Evolutionary conservation across 805 yeast species (phyloP).

Genomic region (Jamesozyma spencerorum): DNA sequence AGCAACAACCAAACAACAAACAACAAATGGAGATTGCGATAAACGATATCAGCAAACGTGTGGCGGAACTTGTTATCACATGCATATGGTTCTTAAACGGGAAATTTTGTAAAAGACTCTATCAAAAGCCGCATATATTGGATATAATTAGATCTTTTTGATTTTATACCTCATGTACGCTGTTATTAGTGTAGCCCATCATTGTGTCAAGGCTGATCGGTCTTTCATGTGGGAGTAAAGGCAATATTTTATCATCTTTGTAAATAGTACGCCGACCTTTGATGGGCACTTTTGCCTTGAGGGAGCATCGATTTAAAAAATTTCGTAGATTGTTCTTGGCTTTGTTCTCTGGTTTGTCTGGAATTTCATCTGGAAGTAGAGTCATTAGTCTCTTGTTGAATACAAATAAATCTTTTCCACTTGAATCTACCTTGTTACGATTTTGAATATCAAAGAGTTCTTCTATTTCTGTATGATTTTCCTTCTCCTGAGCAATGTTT

Average conservation of each 20-base stretch:
- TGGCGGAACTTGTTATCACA: no score
- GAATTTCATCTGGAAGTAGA: conserved; percentile 16
- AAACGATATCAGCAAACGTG: no score
- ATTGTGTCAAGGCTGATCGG: conserved; percentile 2
- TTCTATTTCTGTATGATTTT: neutral
- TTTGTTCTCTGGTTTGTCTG: conserved; percentile 15
- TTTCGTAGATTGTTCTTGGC: conserved; percentile 20
- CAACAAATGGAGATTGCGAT: no score
- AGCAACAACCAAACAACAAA: no score
- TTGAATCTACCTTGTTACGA: no score
- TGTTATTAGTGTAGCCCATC: neutral
- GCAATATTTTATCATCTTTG: conserved; percentile 18
- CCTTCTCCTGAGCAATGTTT: neutral
- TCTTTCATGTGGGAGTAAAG: conserved; percentile 9
- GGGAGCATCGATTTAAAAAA: conserved; percentile 21
- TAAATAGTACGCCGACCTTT: conserved; percentile 20
- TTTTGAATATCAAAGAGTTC: neutral
- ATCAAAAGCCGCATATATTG: no score
- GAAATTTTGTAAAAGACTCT: no score
- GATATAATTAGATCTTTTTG: no score
- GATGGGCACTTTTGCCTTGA: conserved; percentile 15
- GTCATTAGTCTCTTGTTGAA: conserved; percentile 16
- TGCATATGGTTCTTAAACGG: no score
- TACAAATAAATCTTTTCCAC: neutral
- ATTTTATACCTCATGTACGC: neutral